Conservation (phyloP, 306 rosid genomes). For the Adenanthera pavonina region DNA sequence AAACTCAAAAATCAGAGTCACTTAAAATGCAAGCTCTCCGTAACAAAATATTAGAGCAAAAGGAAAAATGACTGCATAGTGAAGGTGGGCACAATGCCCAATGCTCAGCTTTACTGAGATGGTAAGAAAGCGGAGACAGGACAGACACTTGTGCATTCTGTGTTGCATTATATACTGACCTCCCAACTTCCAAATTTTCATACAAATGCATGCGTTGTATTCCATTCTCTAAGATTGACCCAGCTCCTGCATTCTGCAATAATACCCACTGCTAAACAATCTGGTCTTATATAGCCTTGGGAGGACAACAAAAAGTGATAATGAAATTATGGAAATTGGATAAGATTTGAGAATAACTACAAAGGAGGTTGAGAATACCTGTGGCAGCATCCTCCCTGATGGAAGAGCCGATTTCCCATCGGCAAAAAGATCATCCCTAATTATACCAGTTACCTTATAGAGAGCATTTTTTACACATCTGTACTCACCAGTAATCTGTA, state of each 20-base stretch:
- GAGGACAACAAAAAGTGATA: slow-evolving; percentile 32
- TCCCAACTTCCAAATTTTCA: slow-evolving; percentile 45
- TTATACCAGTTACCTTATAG: slow-evolving; percentile 50
- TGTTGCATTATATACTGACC: slow-evolving; percentile 52
- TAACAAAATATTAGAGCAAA: not conserved
- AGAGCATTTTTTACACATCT: slow-evolving; percentile 58
- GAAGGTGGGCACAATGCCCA: not conserved
- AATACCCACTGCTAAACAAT: slow-evolving; percentile 34
- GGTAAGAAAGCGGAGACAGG: not conserved
- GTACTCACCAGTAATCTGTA: slow-evolving; percentile 66
- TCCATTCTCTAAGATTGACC: slow-evolving; percentile 34
- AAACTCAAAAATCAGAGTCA: slow-evolving; percentile 5
- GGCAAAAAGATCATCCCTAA: slow-evolving; percentile 50
- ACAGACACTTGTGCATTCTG: not conserved
- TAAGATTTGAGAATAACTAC: not conserved
- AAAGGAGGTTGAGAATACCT: slow-evolving; percentile 45
- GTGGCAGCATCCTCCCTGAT: slow-evolving; percentile 38
- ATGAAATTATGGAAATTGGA: slow-evolving; percentile 4
- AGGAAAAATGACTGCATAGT: not conserved
- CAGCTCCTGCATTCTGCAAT: slow-evolving; percentile 54
- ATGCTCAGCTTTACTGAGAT: slow-evolving; percentile 18
- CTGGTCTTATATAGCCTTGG: slow-evolving; percentile 14
- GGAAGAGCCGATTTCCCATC: slow-evolving; percentile 38
- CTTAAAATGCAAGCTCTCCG: slow-evolving; percentile 23
- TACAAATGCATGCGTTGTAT: slow-evolving; percentile 29